A percentile compares a stretch with the other conserved stretches of the same genome.
Conservation (phyloP, 495 filamentous ascomycete species). For the Letharia columbiana region DNA sequence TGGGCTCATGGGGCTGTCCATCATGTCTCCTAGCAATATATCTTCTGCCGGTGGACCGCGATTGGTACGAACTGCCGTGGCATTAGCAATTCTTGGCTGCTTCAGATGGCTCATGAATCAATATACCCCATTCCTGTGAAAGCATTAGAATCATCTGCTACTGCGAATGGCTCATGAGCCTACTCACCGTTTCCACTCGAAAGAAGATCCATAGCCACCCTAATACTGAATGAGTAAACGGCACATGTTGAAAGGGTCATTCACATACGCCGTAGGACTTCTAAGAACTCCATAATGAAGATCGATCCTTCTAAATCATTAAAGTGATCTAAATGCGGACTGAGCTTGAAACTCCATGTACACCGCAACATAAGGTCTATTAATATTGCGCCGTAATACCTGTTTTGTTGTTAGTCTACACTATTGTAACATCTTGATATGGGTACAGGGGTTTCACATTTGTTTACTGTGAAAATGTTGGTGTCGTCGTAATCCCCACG, state of each 20-base stretch:
- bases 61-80: constrained; percentile 43
- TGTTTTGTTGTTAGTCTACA: too few relatives aligned
- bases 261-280: constrained; percentile 59
- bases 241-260: neutral
- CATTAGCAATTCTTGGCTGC: constrained; percentile 23
- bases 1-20: constrained; percentile 18
- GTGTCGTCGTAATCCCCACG: constrained; percentile 67
- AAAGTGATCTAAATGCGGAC: constrained; percentile 68
- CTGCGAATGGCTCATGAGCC: neutral
- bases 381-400: constrained; percentile 73
- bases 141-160: constrained; percentile 6
- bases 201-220: constrained; percentile 95
- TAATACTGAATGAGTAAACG: neutral
- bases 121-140: constrained; percentile 36
- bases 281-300: constrained; percentile 77
- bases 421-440: too few relatives aligned
- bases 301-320: constrained; percentile 78
- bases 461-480: constrained; percentile 59
- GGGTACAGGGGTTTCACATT: constrained; percentile 24
- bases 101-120: neutral
- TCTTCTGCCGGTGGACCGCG: constrained; percentile 47
- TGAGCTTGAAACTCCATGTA: constrained; percentile 82
- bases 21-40: constrained; percentile 42
- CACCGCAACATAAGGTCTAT: constrained; percentile 75
- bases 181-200: constrained; percentile 70